Evolutionary conservation across 257 asterid species (phyloP).

Genomic region (Solanum chilense): DNA sequence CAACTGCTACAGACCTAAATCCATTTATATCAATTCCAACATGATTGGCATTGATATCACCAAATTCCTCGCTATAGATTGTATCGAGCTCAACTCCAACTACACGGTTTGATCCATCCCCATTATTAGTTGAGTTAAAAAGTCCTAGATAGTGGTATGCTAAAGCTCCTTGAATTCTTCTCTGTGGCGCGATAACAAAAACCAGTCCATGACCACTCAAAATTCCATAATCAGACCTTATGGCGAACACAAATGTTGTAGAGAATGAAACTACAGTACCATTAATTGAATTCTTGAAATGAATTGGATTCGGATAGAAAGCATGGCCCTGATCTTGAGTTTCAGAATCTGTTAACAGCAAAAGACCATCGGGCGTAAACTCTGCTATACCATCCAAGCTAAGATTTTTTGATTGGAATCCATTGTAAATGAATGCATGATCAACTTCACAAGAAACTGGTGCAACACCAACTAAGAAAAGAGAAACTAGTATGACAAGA

Average conservation of each 20-base stretch:
- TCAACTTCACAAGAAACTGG: background rate
- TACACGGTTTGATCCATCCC: slow-evolving; percentile 34
- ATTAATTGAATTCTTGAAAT: slow-evolving; percentile 32
- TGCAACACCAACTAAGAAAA: background rate
- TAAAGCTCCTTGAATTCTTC: slow-evolving; percentile 18
- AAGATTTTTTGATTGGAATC: slow-evolving; percentile 29
- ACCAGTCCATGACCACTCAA: slow-evolving; percentile 50
- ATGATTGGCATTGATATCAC: slow-evolving; percentile 41
- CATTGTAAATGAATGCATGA: slow-evolving; percentile 30
- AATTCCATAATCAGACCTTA: slow-evolving; percentile 23
- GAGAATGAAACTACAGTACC: slow-evolving; percentile 33
- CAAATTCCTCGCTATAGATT: slow-evolving; percentile 20
- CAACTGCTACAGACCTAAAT: slow-evolving; percentile 8
- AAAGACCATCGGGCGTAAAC: slow-evolving; percentile 26
- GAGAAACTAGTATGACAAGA: background rate
- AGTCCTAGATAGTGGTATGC: slow-evolving; percentile 43
- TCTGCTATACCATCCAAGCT: slow-evolving; percentile 48
- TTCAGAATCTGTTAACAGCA: slow-evolving; percentile 34
- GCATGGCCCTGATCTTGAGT: slow-evolving; percentile 37
- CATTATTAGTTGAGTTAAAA: slow-evolving; percentile 38
- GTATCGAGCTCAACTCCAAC: slow-evolving; percentile 60
- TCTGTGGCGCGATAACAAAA: slow-evolving; percentile 46
- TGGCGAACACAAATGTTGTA: slow-evolving; percentile 46
- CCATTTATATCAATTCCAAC: slow-evolving; percentile 47
- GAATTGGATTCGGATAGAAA: slow-evolving; percentile 31